Percentiles rank a stretch among this genome's conserved stretches.
Evolutionary conservation across 2,329 filamentous ascomycete genomes (phyloP).

Genomic region (Sclerotinia trifoliorum): DNA sequence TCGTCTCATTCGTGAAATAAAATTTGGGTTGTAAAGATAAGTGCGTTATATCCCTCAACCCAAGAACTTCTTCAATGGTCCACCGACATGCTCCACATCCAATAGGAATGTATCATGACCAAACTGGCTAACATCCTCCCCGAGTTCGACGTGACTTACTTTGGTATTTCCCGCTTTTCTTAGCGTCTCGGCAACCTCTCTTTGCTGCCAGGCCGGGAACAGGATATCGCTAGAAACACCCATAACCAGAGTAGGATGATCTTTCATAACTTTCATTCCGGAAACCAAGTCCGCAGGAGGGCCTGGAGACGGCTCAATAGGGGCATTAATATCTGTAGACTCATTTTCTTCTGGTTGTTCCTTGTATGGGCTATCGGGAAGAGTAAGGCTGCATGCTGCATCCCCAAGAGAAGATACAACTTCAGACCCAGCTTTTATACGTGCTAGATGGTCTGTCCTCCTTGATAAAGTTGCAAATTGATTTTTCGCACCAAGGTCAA

Average conservation of each 20-base stretch:
- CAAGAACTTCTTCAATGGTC: slow-evolving; percentile 76
- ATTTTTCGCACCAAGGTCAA: slow-evolving; percentile 77
- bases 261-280: slow-evolving; percentile 68
- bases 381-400: slow-evolving; percentile 70
- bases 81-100: slow-evolving; percentile 88
- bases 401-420: slow-evolving; percentile 36
- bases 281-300: slow-evolving; percentile 78
- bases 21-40: not conserved
- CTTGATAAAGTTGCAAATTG: slow-evolving; percentile 63
- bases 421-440: slow-evolving; percentile 48
- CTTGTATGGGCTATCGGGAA: slow-evolving; percentile 81
- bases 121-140: slow-evolving; percentile 91
- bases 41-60: slow-evolving; percentile 38
- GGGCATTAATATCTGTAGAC: slow-evolving; percentile 40
- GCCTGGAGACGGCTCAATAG: slow-evolving; percentile 45
- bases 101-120: slow-evolving; percentile 96
- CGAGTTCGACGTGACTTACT: slow-evolving; percentile 86
- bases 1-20: slow-evolving; percentile 16
- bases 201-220: slow-evolving; percentile 97
- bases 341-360: slow-evolving; percentile 63
- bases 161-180: slow-evolving; percentile 72
- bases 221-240: slow-evolving; percentile 94
- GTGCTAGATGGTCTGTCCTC: slow-evolving; percentile 58
- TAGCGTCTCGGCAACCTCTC: slow-evolving; percentile 85
- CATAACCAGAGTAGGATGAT: slow-evolving; percentile 83